Conservation (phyloP, 306 rosid genomes). For the Quillaja saponaria region DNA sequence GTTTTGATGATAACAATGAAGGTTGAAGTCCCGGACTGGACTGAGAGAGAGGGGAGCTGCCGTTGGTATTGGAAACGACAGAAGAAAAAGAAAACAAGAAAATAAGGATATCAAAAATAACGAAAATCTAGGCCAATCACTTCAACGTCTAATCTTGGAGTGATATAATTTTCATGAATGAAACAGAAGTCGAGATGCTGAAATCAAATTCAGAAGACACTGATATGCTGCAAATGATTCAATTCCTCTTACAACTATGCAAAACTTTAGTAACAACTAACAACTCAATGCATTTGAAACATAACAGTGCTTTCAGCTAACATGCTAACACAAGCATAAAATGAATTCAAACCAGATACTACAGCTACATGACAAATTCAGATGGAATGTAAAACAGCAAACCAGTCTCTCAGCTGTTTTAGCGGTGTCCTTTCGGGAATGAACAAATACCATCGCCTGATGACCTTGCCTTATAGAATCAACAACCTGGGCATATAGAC, state of each 20-base stretch:
- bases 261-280: neutral
- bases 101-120: too few relatives aligned
- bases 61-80: too few relatives aligned
- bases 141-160: neutral
- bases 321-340: conserved; percentile 19
- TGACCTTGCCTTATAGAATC: conserved; percentile 87
- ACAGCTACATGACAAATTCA: conserved; percentile 18
- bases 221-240: neutral
- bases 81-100: neutral
- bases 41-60: too few relatives aligned
- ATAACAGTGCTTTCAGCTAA: conserved; percentile 12
- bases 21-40: too few relatives aligned
- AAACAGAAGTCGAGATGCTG: neutral
- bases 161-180: neutral
- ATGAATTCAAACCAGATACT: conserved; percentile 29
- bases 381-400: too few relatives aligned
- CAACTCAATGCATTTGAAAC: conserved; percentile 8
- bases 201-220: conserved; percentile 4
- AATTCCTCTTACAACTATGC: neutral
- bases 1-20: too few relatives aligned
- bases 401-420: conserved; percentile 93
- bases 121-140: neutral
- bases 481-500: conserved; percentile 54
- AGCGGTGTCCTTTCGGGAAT: conserved; percentile 92
- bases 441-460: conserved; percentile 98